phyloP scores from a whole-genome alignment of 2,329 filamentous ascomycete species.

The Hymenoscyphus albidus region DNA sequence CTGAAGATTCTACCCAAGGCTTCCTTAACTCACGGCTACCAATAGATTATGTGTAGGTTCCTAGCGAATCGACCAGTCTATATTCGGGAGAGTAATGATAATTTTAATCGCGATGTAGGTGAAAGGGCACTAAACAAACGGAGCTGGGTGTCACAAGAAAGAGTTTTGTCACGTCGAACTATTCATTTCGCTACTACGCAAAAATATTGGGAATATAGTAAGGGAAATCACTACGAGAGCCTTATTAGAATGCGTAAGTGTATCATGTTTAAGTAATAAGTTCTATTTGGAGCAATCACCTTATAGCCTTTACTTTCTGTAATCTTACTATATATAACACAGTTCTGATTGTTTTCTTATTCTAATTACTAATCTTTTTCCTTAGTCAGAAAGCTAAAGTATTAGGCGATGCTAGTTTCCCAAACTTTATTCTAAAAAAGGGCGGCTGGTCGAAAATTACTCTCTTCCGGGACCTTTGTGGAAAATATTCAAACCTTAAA shows the following conservation, averaged over 20 bases:
- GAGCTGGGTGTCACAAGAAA: slow-evolving; percentile 1
- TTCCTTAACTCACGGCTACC: slow-evolving; percentile 8
- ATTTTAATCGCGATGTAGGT: slow-evolving; percentile 10
- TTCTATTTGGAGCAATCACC: too few relatives aligned
- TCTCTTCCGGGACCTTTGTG: not conserved
- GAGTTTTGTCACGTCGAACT: not conserved
- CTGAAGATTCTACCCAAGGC: slow-evolving; percentile 6
- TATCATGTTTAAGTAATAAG: too few relatives aligned
- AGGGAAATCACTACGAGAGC: too few relatives aligned
- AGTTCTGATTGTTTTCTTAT: too few relatives aligned
- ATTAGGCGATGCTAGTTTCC: too few relatives aligned
- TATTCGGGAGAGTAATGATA: slow-evolving; percentile 8
- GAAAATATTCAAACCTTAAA: not conserved
- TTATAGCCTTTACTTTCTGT: too few relatives aligned
- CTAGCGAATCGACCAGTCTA: not conserved
- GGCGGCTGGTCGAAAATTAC: not conserved
- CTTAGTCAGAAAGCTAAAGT: too few relatives aligned
- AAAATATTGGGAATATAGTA: too few relatives aligned
- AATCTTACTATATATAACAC: too few relatives aligned
- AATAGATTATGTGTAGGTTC: not conserved
- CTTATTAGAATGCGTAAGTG: too few relatives aligned
- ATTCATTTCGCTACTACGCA: too few relatives aligned
- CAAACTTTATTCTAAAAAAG: not conserved
- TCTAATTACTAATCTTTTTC: too few relatives aligned
- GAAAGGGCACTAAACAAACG: slow-evolving; percentile 2